Evolutionary conservation across 345 rosid species (phyloP).

Genomic region (Gossypium australe): DNA sequence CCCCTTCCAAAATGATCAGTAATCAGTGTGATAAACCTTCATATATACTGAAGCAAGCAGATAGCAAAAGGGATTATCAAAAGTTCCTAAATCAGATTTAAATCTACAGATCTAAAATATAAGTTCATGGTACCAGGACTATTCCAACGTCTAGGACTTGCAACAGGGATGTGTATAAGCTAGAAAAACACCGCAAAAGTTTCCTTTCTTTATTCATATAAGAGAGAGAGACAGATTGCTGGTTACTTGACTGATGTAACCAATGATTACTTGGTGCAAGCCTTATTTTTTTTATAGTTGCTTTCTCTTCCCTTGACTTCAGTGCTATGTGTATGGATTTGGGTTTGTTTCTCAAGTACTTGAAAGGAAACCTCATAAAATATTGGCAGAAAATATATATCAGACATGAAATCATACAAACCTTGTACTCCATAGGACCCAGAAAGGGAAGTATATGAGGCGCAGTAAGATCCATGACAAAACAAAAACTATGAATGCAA

Average conservation of each 20-base stretch:
- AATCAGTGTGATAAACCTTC: not conserved
- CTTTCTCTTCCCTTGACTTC: not conserved
- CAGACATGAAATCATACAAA: slow-evolving; percentile 26
- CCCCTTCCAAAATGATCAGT: not conserved
- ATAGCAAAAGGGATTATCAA: not conserved
- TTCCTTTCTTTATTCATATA: too few relatives aligned
- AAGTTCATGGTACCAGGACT: not conserved
- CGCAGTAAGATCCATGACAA: slow-evolving; percentile 86
- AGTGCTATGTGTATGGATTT: not conserved
- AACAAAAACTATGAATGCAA: slow-evolving; percentile 73
- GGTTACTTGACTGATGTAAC: not conserved
- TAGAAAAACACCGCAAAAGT: not conserved
- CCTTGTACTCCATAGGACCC: slow-evolving; percentile 99
- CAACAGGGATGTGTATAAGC: not conserved
- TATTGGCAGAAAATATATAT: not conserved
- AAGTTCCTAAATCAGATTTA: not conserved
- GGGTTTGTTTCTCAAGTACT: not conserved
- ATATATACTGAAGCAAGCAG: not conserved
- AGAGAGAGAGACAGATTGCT: too few relatives aligned
- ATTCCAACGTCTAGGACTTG: not conserved
- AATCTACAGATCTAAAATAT: not conserved
- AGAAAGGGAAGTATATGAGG: slow-evolving; percentile 87
- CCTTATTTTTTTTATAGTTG: not conserved
- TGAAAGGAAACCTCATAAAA: not conserved
- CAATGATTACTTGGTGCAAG: not conserved